A percentile compares a stretch with the other conserved stretches of the same genome.
These are phyloP conservation scores for Sutorius eximius DNA, from an alignment of 1,284 basidiomycete species.

Conservation along the genomic window DNA sequence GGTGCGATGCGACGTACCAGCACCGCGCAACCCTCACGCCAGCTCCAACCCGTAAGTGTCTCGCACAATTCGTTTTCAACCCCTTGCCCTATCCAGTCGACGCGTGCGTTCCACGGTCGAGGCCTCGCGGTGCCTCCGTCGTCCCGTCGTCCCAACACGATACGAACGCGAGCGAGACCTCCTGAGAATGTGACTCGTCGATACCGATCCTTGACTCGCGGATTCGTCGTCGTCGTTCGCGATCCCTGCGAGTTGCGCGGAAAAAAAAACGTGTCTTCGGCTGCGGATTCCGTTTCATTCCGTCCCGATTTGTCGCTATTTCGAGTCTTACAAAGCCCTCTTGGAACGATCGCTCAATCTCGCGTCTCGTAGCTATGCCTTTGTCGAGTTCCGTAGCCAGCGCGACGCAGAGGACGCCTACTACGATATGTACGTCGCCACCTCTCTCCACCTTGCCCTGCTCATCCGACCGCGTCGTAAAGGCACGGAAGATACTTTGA, in stretches of 20 bases:
- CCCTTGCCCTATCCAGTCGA: conserved; percentile 39
- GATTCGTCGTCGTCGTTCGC: conserved; percentile 38
- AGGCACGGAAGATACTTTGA: conserved; percentile 88
- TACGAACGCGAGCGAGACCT: conserved; percentile 34
- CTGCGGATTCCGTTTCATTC: conserved; percentile 29
- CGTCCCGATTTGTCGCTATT: conserved; percentile 34
- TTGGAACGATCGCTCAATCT: conserved; percentile 66
- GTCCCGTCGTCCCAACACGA: conserved; percentile 29
- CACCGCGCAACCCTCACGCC: conserved; percentile 72
- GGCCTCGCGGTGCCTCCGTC: conserved; percentile 20
- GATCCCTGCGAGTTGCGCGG: conserved; percentile 25
- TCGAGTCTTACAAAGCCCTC: conserved; percentile 28
- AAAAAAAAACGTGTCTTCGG: conserved; percentile 31
- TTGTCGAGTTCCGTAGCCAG: conserved; percentile 83
- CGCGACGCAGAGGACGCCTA: conserved; percentile 89
- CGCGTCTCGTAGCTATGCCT: conserved; percentile 78
- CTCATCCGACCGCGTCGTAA: conserved; percentile 9
- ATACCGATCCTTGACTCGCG: conserved; percentile 32
- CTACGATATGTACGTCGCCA: conserved; percentile 76
- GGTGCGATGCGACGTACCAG: conserved; percentile 86
- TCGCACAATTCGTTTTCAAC: conserved; percentile 26
- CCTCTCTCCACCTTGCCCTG: neutral
- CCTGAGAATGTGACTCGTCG: conserved; percentile 28
- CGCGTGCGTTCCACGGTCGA: conserved; percentile 32
- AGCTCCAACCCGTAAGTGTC: conserved; percentile 75